Percentiles rank a stretch among this genome's conserved stretches.
Evolutionary conservation across 2,329 filamentous ascomycete genomes (phyloP).

Genomic region (Aspergillus tanneri): DNA sequence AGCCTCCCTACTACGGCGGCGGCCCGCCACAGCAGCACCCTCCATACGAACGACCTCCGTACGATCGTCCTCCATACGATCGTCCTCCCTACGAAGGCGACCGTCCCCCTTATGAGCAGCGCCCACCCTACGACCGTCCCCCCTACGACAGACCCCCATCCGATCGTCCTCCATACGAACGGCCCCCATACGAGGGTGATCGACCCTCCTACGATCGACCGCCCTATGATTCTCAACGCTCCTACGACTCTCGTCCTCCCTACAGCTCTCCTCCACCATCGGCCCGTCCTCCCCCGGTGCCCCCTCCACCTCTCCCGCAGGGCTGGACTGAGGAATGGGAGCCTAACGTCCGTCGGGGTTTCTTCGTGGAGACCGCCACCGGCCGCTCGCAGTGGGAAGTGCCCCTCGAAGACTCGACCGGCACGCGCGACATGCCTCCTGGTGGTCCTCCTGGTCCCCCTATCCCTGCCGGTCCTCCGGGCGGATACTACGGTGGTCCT

Average conservation of each 20-base stretch:
- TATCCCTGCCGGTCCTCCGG: constrained; percentile 18
- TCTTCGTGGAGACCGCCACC: constrained; percentile 62
- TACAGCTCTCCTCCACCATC: constrained; percentile 31
- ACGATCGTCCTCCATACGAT: constrained; percentile 25
- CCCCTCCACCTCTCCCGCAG: constrained; percentile 54
- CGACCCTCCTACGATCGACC: constrained; percentile 15
- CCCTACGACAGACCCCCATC: constrained; percentile 23
- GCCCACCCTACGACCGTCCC: constrained; percentile 31
- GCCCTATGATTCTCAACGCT: constrained; percentile 14
- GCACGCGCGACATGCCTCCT: constrained; percentile 21
- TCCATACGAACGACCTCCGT: constrained; percentile 18
- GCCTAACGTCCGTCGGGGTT: constrained; percentile 60
- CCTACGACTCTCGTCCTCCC: constrained; percentile 34
- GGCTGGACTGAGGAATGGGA: constrained; percentile 67
- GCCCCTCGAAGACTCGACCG: constrained; percentile 39
- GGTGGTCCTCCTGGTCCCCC: constrained; percentile 19
- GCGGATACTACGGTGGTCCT: constrained; percentile 23
- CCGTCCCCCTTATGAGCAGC: constrained; percentile 16
- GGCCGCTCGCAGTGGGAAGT: constrained; percentile 65
- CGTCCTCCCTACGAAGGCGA: constrained; percentile 18
- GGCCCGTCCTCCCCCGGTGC: constrained; percentile 35
- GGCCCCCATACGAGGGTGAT: constrained; percentile 12
- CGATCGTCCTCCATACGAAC: constrained; percentile 13
- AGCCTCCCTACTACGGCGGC: constrained; percentile 12
- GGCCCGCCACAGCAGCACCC: constrained; percentile 14